Base-by-base conservation (phyloP, 1,284 basidiomycete genomes). In the Leucoagaricus sp. region DNA sequence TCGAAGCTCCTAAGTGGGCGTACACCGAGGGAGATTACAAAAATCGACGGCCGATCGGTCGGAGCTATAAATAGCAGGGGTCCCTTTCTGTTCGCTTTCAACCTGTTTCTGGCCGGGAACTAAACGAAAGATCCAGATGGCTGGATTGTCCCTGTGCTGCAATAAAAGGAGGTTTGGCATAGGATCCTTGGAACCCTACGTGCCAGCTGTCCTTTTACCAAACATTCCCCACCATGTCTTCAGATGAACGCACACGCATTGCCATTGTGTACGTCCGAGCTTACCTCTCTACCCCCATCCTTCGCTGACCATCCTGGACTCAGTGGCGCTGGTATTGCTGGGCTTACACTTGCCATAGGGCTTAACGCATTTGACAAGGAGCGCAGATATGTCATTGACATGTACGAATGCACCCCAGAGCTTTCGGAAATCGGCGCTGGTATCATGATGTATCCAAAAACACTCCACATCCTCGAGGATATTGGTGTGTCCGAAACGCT, bases 271-370 rank as follows among this genome's bases (percentile, higher is more conserved):
- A 34, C 42, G 63, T 58, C 19, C 26, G 13, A 10, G 13, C 21
- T 21, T 12, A 12, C 45, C 21, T 28, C 7, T 26, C 3, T 40
- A 3, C 23, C n/a, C 57, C 26, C 46, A 2, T 21, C 25, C 4
- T 21, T 8, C 25, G 3, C 49, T 47, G 26, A 51, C 40, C 17
- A 19, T 25, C 2, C 3, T 5, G 9, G 34, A 12, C 21, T 19
- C 47, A 68, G 65, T 17, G 67, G 67, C 5, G 65, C 63, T 4
- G 67, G 65, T 1, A 67, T 68, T 19, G 65, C 65, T 7, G 65
- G 67, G 19, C 44, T 68, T 21, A 60, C 61, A 15, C 58, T 68
- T 8, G 65, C 65, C 1, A 53, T 63, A 0, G 62, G 58, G 1
- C 52, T 68, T 41, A 61, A 58, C 50, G 59, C 63, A 12, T 29